Percentiles rank a stretch among this genome's conserved stretches.
Evolutionary conservation across 78 protist genomes (phyloP).

Genomic region (Paratrimastix pyriformis): DNA sequence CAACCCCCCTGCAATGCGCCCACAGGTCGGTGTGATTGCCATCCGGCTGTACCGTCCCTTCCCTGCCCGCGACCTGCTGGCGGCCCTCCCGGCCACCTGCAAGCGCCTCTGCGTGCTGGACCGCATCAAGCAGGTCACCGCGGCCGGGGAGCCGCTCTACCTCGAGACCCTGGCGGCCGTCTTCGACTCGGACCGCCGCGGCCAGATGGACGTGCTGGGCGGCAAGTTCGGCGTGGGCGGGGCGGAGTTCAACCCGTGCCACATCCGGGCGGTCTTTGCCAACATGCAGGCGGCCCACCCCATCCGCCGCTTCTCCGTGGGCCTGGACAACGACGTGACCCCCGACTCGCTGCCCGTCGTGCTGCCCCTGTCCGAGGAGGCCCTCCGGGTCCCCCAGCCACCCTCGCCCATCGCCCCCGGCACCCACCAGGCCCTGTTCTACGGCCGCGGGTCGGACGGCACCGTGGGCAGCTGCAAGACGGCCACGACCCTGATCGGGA

Average conservation of each 20-base stretch:
- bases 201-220: conserved; percentile 29
- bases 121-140: conserved; percentile 40
- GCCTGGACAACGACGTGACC: conserved; percentile 57
- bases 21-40: not conserved
- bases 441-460: conserved; percentile 65
- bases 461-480: conserved; percentile 61
- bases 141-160: conserved; percentile 58
- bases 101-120: conserved; percentile 48
- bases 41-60: conserved; percentile 63
- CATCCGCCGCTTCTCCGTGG: conserved; percentile 37
- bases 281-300: conserved; percentile 28
- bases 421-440: conserved; percentile 46
- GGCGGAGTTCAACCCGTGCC: conserved; percentile 48
- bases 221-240: conserved; percentile 55
- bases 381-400: conserved; percentile 33
- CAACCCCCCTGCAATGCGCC: too few relatives aligned
- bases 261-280: conserved; percentile 34
- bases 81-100: conserved; percentile 43
- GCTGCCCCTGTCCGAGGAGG: conserved; percentile 19
- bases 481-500: conserved; percentile 51
- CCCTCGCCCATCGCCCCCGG: conserved; percentile 28
- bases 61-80: conserved; percentile 18
- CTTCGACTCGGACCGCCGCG: not conserved
- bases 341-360: conserved; percentile 28
- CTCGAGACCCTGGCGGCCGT: conserved; percentile 33